Base-by-base conservation (phyloP, 1,284 basidiomycete genomes). In the Cutaneotrichosporon cavernicola region DNA sequence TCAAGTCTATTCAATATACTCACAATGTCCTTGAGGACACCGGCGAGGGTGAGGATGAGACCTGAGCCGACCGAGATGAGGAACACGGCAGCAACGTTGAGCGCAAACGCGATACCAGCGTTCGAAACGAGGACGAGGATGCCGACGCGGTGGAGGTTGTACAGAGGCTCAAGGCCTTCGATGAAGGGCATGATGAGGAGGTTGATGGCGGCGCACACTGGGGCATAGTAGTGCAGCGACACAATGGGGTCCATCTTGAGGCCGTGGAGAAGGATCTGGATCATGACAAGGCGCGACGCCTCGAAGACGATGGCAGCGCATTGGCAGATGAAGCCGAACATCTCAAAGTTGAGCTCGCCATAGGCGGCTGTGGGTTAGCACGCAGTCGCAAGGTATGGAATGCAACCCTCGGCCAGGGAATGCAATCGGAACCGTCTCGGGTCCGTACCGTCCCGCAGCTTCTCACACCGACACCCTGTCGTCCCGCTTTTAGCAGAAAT, bases 191-290 rank as follows among this genome's bases (percentile, higher is more conserved):
- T 81, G 64, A 95, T 83, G 62, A 85, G 76, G 43, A 92, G 85
- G 82, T 97, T 98, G 83, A 98, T 90, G 65, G 85, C 80, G 1
- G 95, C 94, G 78, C 96, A 98, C 62, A 98, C 91, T n/a, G 92
- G 92, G 10, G 92, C 92, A 78, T 93, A 95, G 84, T 97, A 98
- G 83, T 97, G 92, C 62, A 98, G 83, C 38, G 92, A 97, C 31
- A 96, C 92, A 34, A 97, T 86, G 4, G 95, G 95, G 81, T 97
- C 92, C 94, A 97, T 92, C 84, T 97, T 96, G 79, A 97, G 84
- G 57, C 94, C 94, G 80, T 98, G 95, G 2, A 98, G 85, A 50
- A 98, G 87, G 63, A 96, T 88, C 80, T 98, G 90, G 69, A 98
- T 97, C 90, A 98, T 94, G 52, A 98, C 93, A 21, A 98, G 86